Evolutionary conservation across 768 basidiomycete genomes (phyloP).

Genomic region (Russula sp.): DNA sequence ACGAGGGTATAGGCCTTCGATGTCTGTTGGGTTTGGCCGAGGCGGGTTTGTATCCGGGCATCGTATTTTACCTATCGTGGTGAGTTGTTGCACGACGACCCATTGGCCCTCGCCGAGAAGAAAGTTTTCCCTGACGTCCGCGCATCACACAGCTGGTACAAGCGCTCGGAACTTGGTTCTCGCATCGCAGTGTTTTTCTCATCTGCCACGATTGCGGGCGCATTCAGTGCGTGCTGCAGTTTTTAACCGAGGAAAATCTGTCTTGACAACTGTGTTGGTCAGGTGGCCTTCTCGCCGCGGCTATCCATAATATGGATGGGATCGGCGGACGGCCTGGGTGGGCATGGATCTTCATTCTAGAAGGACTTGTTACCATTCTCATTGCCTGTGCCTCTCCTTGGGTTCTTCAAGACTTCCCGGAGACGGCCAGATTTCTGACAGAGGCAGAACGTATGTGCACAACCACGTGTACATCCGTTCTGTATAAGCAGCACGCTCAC

Average conservation of each 20-base stretch:
- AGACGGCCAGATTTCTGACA: neutral
- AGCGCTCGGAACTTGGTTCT: neutral
- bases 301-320: neutral
- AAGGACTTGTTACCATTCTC: neutral
- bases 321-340: neutral
- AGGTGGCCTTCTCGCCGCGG: neutral
- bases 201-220: neutral
- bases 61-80: neutral
- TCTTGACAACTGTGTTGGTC: neutral
- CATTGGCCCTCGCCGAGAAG: neutral
- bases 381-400: neutral
- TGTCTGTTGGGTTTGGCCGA: neutral
- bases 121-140: neutral
- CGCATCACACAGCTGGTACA: neutral
- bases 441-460: neutral
- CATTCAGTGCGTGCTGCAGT: neutral
- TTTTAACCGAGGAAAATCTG: neutral
- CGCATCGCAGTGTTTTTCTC: neutral
- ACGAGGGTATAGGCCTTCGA: neutral
- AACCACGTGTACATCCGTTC: neutral
- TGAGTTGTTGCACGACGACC: neutral
- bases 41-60: neutral
- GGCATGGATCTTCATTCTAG: constrained; percentile 1
- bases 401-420: neutral
- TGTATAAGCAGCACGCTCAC: neutral